Evolutionary conservation across 1,139 yeast genomes (phyloP).

Genomic region (Barnettozyma hawaiiensis): DNA sequence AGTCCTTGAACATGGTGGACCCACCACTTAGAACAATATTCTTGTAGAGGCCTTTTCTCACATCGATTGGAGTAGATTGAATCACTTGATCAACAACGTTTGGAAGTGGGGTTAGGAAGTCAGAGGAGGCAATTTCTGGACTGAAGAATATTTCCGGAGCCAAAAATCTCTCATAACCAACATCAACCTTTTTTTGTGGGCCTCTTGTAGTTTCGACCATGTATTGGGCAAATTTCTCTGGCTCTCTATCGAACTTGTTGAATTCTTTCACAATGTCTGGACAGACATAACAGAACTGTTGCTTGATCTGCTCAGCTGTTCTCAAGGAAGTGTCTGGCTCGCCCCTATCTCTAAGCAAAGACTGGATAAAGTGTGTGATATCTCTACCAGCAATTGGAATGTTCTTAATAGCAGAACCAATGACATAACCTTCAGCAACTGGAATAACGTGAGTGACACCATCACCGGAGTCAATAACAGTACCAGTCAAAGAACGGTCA

Average conservation of each 20-base stretch:
- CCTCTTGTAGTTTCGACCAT: conserved; percentile 70
- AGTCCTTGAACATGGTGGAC: conserved; percentile 97
- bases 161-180: conserved; percentile 93
- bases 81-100: conserved; percentile 91
- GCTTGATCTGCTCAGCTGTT: conserved; percentile 95
- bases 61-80: conserved; percentile 95
- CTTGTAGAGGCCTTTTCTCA: conserved; percentile 90
- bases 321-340: conserved; percentile 89
- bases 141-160: conserved; percentile 98
- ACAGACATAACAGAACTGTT: conserved; percentile 93
- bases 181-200: conserved; percentile 70
- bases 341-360: conserved; percentile 91
- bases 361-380: conserved; percentile 88
- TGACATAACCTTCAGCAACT: conserved; percentile 98
- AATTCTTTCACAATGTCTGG: conserved; percentile 97
- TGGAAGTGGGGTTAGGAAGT: conserved; percentile 93
- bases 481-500: conserved; percentile 94
- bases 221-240: conserved; percentile 90
- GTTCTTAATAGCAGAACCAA: conserved; percentile 94
- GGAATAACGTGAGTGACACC: conserved; percentile 99
- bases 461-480: conserved; percentile 96
- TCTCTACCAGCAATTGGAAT: conserved; percentile 99
- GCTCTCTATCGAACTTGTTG: conserved; percentile 88
- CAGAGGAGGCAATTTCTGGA: conserved; percentile 95
- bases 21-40: conserved; percentile 96